Evolutionary conservation across 2,329 filamentous ascomycete species (phyloP).

Genomic region (Periconia digitata): DNA sequence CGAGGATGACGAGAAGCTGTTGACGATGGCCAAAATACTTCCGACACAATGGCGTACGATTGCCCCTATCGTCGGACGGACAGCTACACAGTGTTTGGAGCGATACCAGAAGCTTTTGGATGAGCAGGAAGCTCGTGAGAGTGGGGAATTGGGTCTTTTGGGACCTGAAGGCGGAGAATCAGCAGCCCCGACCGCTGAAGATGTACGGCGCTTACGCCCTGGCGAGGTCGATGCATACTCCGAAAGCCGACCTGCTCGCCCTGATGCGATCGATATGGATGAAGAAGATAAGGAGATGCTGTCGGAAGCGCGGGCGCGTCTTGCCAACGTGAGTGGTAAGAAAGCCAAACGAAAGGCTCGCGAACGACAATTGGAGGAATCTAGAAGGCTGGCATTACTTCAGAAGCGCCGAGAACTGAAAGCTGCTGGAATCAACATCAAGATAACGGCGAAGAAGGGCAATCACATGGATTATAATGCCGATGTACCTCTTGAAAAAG

Average conservation of each 20-base stretch:
- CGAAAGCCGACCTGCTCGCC: constrained; percentile 91
- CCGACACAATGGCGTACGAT: constrained; percentile 99
- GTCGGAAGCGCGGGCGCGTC: constrained; percentile 90
- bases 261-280: constrained; percentile 96
- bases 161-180: constrained; percentile 87
- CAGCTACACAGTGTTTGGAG: constrained; percentile 94
- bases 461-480: constrained; percentile 99
- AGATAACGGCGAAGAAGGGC: constrained; percentile 85
- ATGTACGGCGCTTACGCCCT: constrained; percentile 83
- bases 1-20: constrained; percentile 95
- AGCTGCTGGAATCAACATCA: constrained; percentile 97
- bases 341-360: constrained; percentile 98
- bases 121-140: constrained; percentile 88
- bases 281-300: constrained; percentile 99
- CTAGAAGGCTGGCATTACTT: constrained; percentile 80
- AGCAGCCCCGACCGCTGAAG: constrained; percentile 84
- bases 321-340: constrained; percentile 98
- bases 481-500: constrained; percentile 96
- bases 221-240: constrained; percentile 97
- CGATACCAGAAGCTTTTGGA: constrained; percentile 95
- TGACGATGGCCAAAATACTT: constrained; percentile 97
- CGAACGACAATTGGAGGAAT: constrained; percentile 94
- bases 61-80: constrained; percentile 92
- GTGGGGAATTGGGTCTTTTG: constrained; percentile 75
- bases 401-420: constrained; percentile 97